Evolutionary conservation across 139 green algal species (phyloP).

Genomic region (Bryopsis sp.): DNA sequence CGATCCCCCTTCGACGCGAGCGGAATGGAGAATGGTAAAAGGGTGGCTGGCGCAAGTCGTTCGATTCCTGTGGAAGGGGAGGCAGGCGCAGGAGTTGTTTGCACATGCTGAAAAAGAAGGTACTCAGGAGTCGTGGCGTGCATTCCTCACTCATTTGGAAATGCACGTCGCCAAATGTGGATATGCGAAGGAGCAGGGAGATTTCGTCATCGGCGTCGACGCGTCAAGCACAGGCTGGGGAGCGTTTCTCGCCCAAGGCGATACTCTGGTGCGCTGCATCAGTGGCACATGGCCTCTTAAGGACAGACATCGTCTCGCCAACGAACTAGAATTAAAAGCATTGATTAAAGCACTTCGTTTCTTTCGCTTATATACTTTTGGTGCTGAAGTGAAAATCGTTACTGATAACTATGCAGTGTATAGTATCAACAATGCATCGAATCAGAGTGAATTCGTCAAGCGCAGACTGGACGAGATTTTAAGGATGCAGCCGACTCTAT

Average conservation of each 20-base stretch:
- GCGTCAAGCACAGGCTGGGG: background rate
- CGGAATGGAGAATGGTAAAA: slow-evolving; percentile 1
- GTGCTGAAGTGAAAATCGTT: background rate
- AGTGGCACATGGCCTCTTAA: background rate
- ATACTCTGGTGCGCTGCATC: background rate
- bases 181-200: background rate
- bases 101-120: background rate
- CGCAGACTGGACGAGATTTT: background rate
- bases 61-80: background rate
- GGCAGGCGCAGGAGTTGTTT: background rate
- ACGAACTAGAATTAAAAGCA: slow-evolving; percentile 4
- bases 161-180: background rate
- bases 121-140: background rate
- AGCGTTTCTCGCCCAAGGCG: background rate
- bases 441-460: slow-evolving; percentile 1
- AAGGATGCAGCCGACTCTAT: background rate
- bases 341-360: background rate
- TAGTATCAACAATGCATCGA: background rate
- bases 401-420: slow-evolving; percentile 8
- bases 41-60: slow-evolving; percentile 9
- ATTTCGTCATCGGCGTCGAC: slow-evolving; percentile 1
- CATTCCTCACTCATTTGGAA: slow-evolving; percentile 4
- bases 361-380: slow-evolving; percentile 6
- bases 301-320: background rate
- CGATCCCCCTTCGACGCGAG: background rate